These are phyloP conservation scores for Monosporozyma yasuniensis DNA, from an alignment of 805 yeast genomes.

Conservation along the genomic window DNA sequence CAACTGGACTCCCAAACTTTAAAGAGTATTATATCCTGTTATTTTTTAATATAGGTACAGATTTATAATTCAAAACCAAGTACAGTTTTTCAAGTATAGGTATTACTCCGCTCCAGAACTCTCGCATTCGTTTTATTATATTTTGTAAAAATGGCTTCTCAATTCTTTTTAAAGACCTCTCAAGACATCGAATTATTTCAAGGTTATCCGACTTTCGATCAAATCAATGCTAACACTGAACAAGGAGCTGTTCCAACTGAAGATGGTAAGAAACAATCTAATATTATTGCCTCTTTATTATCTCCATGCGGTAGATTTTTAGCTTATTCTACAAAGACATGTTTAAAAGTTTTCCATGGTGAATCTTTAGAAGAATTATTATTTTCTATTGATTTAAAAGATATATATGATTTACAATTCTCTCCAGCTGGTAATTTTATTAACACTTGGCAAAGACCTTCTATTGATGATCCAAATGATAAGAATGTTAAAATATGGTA, in stretches of 20 bases:
- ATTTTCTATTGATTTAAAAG: constrained; percentile 36
- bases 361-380: constrained; percentile 17
- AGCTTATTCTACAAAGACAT: constrained; percentile 24
- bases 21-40: no score
- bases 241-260: constrained; percentile 6
- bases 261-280: constrained; percentile 5
- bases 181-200: constrained; percentile 29
- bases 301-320: constrained; percentile 31
- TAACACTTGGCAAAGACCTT: constrained; percentile 85
- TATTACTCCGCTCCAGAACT: neutral
- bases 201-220: constrained; percentile 28
- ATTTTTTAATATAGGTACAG: no score
- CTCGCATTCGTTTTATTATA: neutral
- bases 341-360: constrained; percentile 25
- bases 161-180: constrained; percentile 28
- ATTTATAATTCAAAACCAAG: no score
- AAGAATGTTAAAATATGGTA: constrained; percentile 76
- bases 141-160: constrained; percentile 28
- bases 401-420: constrained; percentile 73
- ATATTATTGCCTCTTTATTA: constrained; percentile 21
- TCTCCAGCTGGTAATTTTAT: constrained; percentile 82
- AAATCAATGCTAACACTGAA: constrained; percentile 17
- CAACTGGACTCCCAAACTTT: neutral
- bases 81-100: neutral
- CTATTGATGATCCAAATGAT: constrained; percentile 58